Base-by-base conservation (phyloP, 345 rosid genomes). In the Aquilaria yunnanensis region DNA sequence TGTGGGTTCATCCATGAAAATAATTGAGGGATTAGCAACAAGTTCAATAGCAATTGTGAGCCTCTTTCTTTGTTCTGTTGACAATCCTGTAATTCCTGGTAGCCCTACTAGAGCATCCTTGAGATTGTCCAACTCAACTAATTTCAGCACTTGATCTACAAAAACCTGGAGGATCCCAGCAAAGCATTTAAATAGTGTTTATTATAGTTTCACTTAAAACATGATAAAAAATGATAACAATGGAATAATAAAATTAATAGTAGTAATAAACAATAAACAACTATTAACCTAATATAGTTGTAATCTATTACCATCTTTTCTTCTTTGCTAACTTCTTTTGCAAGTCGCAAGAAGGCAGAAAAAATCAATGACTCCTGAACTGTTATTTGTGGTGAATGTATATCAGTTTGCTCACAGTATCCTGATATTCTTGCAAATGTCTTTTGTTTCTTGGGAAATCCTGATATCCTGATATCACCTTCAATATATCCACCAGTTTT, bases 381-480 rank as follows among this genome's bases (percentile, higher is more conserved):
- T 10, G 98, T 92, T 56, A 92, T 94, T 81, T 89, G 96, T 4
- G 98, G 94, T 0, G 98, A 88, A 60, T 92, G 98, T 62, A 92
- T 88, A 65, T 92, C 98, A 9, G 60, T 89, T 60, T 92, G 98
- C 62, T 92, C 98, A 64, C 98, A 89, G 30, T 89, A 92, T 43
- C 96, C 96, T 2, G 96, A 87, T 77, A 92, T 83, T 80, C 98
- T 87, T 16, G 98, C 98, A 75, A 92, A 92, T 3, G 96, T 89
- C 75, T 87, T 88, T 78, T 90, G 98, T 43, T 76, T 83, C 83
- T 90, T 87, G 13, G 85, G 84, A 64, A 72, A 93, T 45, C 98
- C 97, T 0, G 94, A 90, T 68, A 93, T 90, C 79, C 81, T 80
- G 43, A 90, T 72, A 47, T 87, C 97, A 9, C 98, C 98, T 53